These are phyloP conservation scores for Paramyrothecium roridum DNA, from an alignment of 2,329 filamentous ascomycete species.

Conservation along the genomic window DNA sequence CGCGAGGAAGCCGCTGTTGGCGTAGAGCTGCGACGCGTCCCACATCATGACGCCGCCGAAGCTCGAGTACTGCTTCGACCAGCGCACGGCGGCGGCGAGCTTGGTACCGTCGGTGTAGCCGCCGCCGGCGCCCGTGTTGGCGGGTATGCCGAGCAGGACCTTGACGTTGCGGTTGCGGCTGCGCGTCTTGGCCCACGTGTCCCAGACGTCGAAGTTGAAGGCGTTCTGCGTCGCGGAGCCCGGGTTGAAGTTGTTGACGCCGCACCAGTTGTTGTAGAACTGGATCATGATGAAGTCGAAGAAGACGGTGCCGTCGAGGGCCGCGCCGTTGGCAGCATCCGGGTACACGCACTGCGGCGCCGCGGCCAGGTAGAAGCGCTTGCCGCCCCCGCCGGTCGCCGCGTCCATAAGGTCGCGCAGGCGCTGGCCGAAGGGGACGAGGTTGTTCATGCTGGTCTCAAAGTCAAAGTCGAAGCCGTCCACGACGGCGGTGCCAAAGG, in stretches of 20 bases:
- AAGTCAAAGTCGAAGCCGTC: constrained; percentile 80
- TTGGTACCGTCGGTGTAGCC: constrained; percentile 51
- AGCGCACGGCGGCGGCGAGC: constrained; percentile 49
- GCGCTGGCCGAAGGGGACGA: constrained; percentile 56
- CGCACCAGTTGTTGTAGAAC: constrained; percentile 70
- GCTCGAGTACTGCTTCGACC: constrained; percentile 50
- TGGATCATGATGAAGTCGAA: constrained; percentile 63
- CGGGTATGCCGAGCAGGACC: constrained; percentile 60
- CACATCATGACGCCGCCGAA: constrained; percentile 70
- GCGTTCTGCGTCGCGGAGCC: constrained; percentile 42
- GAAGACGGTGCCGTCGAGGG: constrained; percentile 47
- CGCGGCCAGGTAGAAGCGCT: constrained; percentile 60
- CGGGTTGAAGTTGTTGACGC: constrained; percentile 46
- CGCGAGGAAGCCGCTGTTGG: constrained; percentile 54
- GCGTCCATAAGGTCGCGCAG: constrained; percentile 55
- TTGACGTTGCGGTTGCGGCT: constrained; percentile 59
- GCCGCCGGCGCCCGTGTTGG: constrained; percentile 47
- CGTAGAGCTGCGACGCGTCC: constrained; percentile 61
- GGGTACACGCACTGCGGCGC: constrained; percentile 69
- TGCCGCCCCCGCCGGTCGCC: constrained; percentile 31
- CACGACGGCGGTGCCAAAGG: constrained; percentile 62
- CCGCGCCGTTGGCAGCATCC: constrained; percentile 54
- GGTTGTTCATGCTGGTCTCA: constrained; percentile 57
- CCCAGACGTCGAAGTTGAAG: constrained; percentile 64
- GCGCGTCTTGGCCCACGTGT: constrained; percentile 58